phyloP scores from a whole-genome alignment of 371 early-diverging fungal genomes.

The Zopfochytrium polystomum region DNA sequence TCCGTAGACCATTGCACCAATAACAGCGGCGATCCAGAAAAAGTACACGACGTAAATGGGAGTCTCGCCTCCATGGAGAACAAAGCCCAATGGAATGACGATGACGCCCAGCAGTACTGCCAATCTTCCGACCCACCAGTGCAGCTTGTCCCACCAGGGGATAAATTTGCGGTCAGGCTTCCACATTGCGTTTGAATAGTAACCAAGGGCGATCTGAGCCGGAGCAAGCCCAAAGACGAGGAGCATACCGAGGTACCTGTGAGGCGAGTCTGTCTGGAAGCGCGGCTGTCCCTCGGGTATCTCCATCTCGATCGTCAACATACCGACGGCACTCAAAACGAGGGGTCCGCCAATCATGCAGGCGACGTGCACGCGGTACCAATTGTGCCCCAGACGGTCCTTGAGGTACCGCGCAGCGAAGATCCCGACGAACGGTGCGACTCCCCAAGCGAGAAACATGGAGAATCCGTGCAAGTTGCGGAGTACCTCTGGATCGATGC shows the following conservation, averaged over 20 bases:
- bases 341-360: slow-evolving; percentile 22
- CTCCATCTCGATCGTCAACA: slow-evolving; percentile 16
- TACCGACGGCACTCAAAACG: slow-evolving; percentile 11
- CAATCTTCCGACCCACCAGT: slow-evolving; percentile 38
- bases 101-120: slow-evolving; percentile 12
- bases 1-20: no score
- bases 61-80: neutral
- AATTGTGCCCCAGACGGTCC: no score
- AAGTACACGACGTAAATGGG: slow-evolving; percentile 10
- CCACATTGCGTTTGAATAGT: slow-evolving; percentile 30
- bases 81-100: slow-evolving; percentile 16
- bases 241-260: slow-evolving; percentile 20
- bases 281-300: slow-evolving; percentile 3
- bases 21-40: no score
- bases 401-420: slow-evolving; percentile 44
- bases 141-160: slow-evolving; percentile 37
- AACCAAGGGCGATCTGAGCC: slow-evolving; percentile 32
- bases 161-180: slow-evolving; percentile 17
- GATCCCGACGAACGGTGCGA: slow-evolving; percentile 30
- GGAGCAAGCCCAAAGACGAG: slow-evolving; percentile 13
- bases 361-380: slow-evolving; percentile 29
- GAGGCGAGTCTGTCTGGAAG: slow-evolving; percentile 8
- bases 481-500: neutral
- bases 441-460: slow-evolving; percentile 38
- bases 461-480: slow-evolving; percentile 29